These are phyloP conservation scores for Pleurotus cornucopiae DNA, from an alignment of 768 basidiomycete genomes.

Conservation along the genomic window DNA sequence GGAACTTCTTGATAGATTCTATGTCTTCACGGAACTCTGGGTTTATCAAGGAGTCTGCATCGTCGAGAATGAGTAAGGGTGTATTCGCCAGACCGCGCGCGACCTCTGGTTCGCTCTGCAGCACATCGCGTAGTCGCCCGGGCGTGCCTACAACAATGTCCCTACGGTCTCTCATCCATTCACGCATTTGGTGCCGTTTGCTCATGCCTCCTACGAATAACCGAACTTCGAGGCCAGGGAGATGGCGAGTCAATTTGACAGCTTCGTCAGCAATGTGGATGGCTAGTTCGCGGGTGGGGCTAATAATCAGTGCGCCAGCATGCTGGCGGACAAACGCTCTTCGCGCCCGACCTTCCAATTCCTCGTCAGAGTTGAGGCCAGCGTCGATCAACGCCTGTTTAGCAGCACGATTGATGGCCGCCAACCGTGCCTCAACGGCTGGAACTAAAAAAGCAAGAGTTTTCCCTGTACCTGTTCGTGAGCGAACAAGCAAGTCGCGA, in stretches of 20 bases:
- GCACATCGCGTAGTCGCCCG: slow-evolving; percentile 76
- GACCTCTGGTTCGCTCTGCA: slow-evolving; percentile 56
- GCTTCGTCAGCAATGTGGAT: slow-evolving; percentile 89
- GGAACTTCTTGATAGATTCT: slow-evolving; percentile 57
- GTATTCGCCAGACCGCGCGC: slow-evolving; percentile 48
- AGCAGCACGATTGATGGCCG: slow-evolving; percentile 44
- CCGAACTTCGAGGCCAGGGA: slow-evolving; percentile 62
- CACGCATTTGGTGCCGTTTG: slow-evolving; percentile 60
- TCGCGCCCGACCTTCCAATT: slow-evolving; percentile 26
- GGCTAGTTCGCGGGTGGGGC: slow-evolving; percentile 86
- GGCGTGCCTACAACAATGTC: slow-evolving; percentile 90
- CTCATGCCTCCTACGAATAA: slow-evolving; percentile 76
- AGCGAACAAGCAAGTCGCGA: slow-evolving; percentile 81
- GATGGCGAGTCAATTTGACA: slow-evolving; percentile 53
- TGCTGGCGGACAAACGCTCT: slow-evolving; percentile 36
- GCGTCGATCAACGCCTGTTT: slow-evolving; percentile 38
- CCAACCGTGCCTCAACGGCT: slow-evolving; percentile 73
- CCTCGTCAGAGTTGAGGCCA: slow-evolving; percentile 28
- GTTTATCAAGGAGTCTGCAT: slow-evolving; percentile 86
- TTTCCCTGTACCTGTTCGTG: slow-evolving; percentile 88
- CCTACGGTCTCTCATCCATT: slow-evolving; percentile 58
- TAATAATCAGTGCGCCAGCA: slow-evolving; percentile 77
- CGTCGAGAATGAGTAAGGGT: slow-evolving; percentile 82
- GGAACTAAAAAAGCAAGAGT: slow-evolving; percentile 89
- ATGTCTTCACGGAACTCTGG: slow-evolving; percentile 92